These are phyloP conservation scores for Nepenthes mirabilis DNA, from an alignment of 148 eudicot genomes.

Conservation along the genomic window DNA sequence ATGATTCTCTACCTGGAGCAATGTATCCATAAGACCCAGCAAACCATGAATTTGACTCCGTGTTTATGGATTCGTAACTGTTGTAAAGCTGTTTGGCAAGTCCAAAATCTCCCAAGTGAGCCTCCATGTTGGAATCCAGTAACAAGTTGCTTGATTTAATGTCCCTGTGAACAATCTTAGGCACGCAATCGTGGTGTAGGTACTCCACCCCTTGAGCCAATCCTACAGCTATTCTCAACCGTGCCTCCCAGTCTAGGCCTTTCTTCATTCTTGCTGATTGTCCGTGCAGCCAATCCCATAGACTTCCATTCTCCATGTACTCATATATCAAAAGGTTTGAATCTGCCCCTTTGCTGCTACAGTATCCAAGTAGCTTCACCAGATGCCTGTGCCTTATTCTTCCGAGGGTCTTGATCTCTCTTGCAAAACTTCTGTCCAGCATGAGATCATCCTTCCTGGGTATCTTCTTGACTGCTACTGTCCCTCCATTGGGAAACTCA, in stretches of 20 bases:
- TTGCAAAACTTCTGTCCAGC: slow-evolving; percentile 70
- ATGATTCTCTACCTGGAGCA: slow-evolving; percentile 65
- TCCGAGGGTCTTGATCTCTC: slow-evolving; percentile 86
- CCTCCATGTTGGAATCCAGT: slow-evolving; percentile 82
- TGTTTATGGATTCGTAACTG: slow-evolving; percentile 43
- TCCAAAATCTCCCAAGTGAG: slow-evolving; percentile 95
- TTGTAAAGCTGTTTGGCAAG: slow-evolving; percentile 60
- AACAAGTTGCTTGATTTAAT: slow-evolving; percentile 79
- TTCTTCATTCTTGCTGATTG: slow-evolving; percentile 17
- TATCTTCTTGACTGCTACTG: slow-evolving; percentile 76
- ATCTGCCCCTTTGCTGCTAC: slow-evolving; percentile 46
- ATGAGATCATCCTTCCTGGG: slow-evolving; percentile 49
- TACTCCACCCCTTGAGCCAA: slow-evolving; percentile 94
- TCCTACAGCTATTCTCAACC: slow-evolving; percentile 78
- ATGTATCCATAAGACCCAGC: slow-evolving; percentile 98
- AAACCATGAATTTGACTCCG: slow-evolving; percentile 76
- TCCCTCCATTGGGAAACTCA: slow-evolving; percentile 49
- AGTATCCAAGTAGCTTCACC: slow-evolving; percentile 77
- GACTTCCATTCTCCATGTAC: slow-evolving; percentile 92
- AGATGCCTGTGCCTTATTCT: slow-evolving; percentile 90
- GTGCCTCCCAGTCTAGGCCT: slow-evolving; percentile 62
- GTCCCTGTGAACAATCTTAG: slow-evolving; percentile 90
- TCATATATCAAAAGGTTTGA: slow-evolving; percentile 73
- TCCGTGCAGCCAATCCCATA: slow-evolving; percentile 87
- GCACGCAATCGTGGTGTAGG: slow-evolving; percentile 86